phyloP scores from a whole-genome alignment of 2,329 filamentous ascomycete genomes.

The Westerdykella aurantiaca region DNA sequence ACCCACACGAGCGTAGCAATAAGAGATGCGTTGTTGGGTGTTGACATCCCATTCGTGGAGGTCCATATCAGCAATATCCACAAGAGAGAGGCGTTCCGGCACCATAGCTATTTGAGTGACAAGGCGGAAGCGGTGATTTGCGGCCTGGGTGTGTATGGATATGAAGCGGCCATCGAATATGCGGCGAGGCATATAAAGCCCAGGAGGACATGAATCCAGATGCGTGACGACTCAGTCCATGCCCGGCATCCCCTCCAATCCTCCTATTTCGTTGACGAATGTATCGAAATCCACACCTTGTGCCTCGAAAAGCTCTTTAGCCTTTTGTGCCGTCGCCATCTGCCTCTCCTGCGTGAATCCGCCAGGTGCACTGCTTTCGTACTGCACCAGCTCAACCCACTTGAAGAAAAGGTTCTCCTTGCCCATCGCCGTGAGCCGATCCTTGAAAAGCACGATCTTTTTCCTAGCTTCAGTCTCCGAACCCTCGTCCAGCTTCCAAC shows the following conservation, averaged over 20 bases:
- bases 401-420: constrained; percentile 88
- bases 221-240: constrained; percentile 5
- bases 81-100: constrained; percentile 61
- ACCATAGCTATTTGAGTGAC: constrained; percentile 67
- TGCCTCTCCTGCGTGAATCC: constrained; percentile 74
- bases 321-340: constrained; percentile 64
- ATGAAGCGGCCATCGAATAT: constrained; percentile 43
- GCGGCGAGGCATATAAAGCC: constrained; percentile 31
- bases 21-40: constrained; percentile 65
- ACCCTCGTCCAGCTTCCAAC: constrained; percentile 45
- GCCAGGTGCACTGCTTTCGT: constrained; percentile 70
- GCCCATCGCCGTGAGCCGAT: constrained; percentile 65
- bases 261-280: constrained; percentile 67
- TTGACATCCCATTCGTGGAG: constrained; percentile 69
- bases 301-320: constrained; percentile 66
- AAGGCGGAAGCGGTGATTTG: constrained; percentile 70
- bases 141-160: constrained; percentile 52
- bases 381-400: constrained; percentile 91
- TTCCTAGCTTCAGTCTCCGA: constrained; percentile 59
- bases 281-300: constrained; percentile 77
- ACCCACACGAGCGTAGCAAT: constrained; percentile 73
- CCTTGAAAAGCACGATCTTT: constrained; percentile 75
- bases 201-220: too few relatives aligned
- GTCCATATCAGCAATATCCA: constrained; percentile 74
- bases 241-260: constrained; percentile 52